Evolutionary conservation across 768 basidiomycete species (phyloP), one percentile per base, ranked within the genome.

Genomic region (Mycena kentingensis): DNA sequence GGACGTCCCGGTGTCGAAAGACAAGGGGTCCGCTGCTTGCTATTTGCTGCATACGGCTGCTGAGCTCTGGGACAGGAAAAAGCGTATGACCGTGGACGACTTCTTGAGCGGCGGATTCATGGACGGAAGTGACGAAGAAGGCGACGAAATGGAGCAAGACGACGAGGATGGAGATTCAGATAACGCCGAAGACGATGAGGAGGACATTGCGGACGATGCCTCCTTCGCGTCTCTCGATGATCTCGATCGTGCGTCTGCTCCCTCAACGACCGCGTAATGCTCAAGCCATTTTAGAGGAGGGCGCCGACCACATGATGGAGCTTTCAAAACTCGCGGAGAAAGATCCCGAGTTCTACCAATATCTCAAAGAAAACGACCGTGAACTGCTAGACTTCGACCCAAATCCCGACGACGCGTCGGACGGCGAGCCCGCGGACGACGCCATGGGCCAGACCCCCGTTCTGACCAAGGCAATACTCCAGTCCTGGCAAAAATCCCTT

Each of bases 331-430:
- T 99, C 29, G 91, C 91, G 2, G 89, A 96, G 70, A 93, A 93
- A 67, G 96, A 99, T 68, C 96, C 96, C n/a, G 96, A 97, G 65
- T 99, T 98, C 73, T 99, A 84, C 86, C 93, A 95, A 71, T 99
- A 95, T 67, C 78, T 99, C 2, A 88, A 95, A 73, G 92, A 98
- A 71, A 94, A 99, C 65, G 97, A 99, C 70, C 75, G 77, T 52
- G 94, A 93, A 49, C 75, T 98, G n/a, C 77, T 99, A 2, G 79
- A 91, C 4, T 98, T 98, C 65, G 75, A 83, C 34, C 72, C 68
- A 2, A 75, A 65, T 3, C 71, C 67, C 12, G 78, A 70, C 19
- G 77, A 71, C 5, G 77, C 70, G 2, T 79, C 73, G 10, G 81
- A 77, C 2, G 76, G 74, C 7, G 78, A 72, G 4, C 76, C 69